Percentiles rank a stretch among this genome's conserved stretches.
phyloP scores from a whole-genome alignment of 176 grass and related monocot genomes.

The Tillandsia leiboldiana region DNA sequence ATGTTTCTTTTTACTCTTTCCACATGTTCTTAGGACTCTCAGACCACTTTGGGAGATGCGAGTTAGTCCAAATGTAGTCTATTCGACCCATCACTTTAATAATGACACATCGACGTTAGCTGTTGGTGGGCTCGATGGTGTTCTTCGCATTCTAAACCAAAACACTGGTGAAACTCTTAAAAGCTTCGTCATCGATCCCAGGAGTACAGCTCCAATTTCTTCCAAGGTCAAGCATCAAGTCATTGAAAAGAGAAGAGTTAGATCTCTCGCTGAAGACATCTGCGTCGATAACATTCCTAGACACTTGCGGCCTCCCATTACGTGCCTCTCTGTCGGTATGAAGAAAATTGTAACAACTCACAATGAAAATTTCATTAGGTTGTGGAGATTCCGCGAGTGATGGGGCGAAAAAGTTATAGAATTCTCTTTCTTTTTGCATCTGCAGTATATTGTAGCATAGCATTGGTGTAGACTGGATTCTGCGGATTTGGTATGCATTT shows the following conservation, averaged over 20 bases:
- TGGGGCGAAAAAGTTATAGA: background rate
- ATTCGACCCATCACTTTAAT: slow-evolving; percentile 46
- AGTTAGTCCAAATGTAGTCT: slow-evolving; percentile 88
- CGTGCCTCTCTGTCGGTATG: slow-evolving; percentile 57
- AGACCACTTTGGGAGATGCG: slow-evolving; percentile 78
- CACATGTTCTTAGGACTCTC: slow-evolving; percentile 38
- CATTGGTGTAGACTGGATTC: too few relatives aligned
- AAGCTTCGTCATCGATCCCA: slow-evolving; percentile 29
- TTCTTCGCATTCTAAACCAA: slow-evolving; percentile 71
- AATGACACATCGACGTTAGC: slow-evolving; percentile 45
- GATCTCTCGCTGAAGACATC: slow-evolving; percentile 25
- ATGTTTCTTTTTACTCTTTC: slow-evolving; percentile 5
- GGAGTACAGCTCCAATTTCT: slow-evolving; percentile 8
- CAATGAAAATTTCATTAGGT: slow-evolving; percentile 55
- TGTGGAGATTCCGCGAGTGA: slow-evolving; percentile 48
- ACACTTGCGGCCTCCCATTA: slow-evolving; percentile 50
- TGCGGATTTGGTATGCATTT: too few relatives aligned
- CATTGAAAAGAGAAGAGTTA: slow-evolving; percentile 47
- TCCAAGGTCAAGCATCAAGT: slow-evolving; percentile 14
- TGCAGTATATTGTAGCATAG: background rate
- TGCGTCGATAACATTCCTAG: slow-evolving; percentile 40
- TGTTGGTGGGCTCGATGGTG: slow-evolving; percentile 64
- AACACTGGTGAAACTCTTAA: slow-evolving; percentile 46
- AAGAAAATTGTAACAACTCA: slow-evolving; percentile 84
- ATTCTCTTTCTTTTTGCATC: background rate